Base-by-base conservation (phyloP, 108 stramenopile genomes). In the Cyclotella baltica region DNA sequence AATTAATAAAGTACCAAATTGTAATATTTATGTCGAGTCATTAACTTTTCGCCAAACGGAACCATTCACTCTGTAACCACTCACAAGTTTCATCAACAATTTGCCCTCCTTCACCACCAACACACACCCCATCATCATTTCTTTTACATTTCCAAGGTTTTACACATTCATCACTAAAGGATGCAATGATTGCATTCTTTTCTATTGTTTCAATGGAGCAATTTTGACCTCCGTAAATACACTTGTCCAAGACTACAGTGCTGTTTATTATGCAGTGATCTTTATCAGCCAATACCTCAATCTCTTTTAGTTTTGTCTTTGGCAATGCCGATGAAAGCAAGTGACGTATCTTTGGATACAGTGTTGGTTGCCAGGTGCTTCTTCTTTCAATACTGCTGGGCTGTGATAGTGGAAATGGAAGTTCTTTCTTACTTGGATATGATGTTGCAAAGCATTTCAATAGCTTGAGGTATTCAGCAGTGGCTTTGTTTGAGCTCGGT, bases 131-230 rank as follows among this genome's bases (percentile, higher is more conserved):
- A 34, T 33, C 4, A 3, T 33, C 33, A 16, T 33, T 19, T 33
- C 59, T 13, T 35, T 62, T 20, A 33, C 59, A 62, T 11, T 62
- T 33, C 59, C 59, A 62, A 62, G 59, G 59, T 34, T 62, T 33
- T 2, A 20, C 59, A 20, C 59, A 62, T 3, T 4, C 4, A 9
- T 31, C 43, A 31, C 31, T 0, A 51, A 70, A 70, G 25, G n/a
- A 31, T 35, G 36, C 70, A 37, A 57, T 19, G 8, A 35, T 22
- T 23, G 51, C 70, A 37, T 36, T 31, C 0, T 70, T 22, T 13
- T 37, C 35, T 18, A 25, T 27, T 1, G 5, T 6, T 15, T 5
- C 37, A 27, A 4, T 8, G 6, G 55, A 27, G 34, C 55, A 56
- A 0, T 34, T 11, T 28, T 38, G n/a, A 27, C 15, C n/a, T 33